phyloP scores from a whole-genome alignment of 2,329 filamentous ascomycete species.

The Bipolaris cookei region DNA sequence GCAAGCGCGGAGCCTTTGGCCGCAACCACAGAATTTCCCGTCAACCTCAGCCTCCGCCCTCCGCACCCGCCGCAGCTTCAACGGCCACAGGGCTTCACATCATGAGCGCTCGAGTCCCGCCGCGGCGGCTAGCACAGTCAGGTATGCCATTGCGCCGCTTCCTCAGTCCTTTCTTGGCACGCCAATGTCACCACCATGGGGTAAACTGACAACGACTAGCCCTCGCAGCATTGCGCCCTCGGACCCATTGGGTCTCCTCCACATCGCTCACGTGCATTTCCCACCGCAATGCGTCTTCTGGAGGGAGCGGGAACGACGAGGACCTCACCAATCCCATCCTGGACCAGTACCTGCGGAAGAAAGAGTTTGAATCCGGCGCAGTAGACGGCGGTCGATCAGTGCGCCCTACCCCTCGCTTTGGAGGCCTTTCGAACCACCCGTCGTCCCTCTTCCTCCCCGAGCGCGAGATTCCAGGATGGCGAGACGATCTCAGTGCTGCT shows the following conservation, averaged over 20 bases:
- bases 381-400: constrained; percentile 1
- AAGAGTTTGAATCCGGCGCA: constrained; percentile 15
- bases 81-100: constrained; percentile 33
- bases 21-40: constrained; percentile 28
- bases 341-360: constrained; percentile 59
- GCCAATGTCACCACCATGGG: neutral
- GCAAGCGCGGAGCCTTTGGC: constrained; percentile 16
- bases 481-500: constrained; percentile 21
- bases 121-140: constrained; percentile 65
- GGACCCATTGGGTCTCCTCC: constrained; percentile 21
- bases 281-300: constrained; percentile 23
- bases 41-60: constrained; percentile 12
- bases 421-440: constrained; percentile 23
- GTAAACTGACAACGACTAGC: constrained; percentile 24
- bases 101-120: constrained; percentile 72
- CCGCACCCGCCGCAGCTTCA: constrained; percentile 28
- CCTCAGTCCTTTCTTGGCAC: neutral
- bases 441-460: constrained; percentile 36
- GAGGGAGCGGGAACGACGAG: constrained; percentile 17
- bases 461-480: constrained; percentile 35
- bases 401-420: constrained; percentile 22
- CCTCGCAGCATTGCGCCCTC: constrained; percentile 32
- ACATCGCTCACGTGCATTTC: constrained; percentile 23
- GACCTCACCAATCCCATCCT: constrained; percentile 63
- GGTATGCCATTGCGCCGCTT: constrained; percentile 55